Conservation (phyloP, 2,329 filamentous ascomycete species). For the Aspergillus jensenii region DNA sequence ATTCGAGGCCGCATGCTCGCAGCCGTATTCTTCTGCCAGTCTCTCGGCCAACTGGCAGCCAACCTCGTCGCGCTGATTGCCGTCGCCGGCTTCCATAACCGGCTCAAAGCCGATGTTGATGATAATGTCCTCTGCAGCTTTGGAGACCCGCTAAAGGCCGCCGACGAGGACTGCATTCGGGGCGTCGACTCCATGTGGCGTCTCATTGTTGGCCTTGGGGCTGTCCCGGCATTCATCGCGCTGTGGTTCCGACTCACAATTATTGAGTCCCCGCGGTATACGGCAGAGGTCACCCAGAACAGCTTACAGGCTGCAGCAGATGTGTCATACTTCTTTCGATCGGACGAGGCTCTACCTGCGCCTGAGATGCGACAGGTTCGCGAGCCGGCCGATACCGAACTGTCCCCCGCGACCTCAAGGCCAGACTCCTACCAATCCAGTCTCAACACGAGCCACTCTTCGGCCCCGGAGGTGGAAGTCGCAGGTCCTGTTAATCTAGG, state of each 20-base stretch:
- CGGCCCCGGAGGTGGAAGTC: not conserved
- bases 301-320: conserved; percentile 16
- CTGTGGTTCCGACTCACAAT: conserved; percentile 64
- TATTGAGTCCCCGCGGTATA: conserved; percentile 63
- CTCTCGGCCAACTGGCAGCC: conserved; percentile 72
- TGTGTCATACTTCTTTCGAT: conserved; percentile 14
- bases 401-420: not conserved
- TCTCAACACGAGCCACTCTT: not conserved
- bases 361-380: conserved; percentile 2
- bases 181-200: conserved; percentile 61
- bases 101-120: not conserved
- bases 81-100: conserved; percentile 60
- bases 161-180: conserved; percentile 5
- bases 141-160: no score
- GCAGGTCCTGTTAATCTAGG: not conserved
- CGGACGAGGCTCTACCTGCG: not conserved
- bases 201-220: conserved; percentile 62
- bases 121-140: no score
- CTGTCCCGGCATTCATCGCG: conserved; percentile 61
- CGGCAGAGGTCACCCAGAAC: conserved; percentile 52
- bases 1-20: conserved; percentile 77
- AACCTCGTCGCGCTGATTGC: conserved; percentile 74
- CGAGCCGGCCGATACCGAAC: not conserved
- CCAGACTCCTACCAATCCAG: conserved; percentile 1
- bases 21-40: conserved; percentile 81